Base-by-base conservation (phyloP, 805 yeast species). In the Sugiyamaella lignohabitans region DNA sequence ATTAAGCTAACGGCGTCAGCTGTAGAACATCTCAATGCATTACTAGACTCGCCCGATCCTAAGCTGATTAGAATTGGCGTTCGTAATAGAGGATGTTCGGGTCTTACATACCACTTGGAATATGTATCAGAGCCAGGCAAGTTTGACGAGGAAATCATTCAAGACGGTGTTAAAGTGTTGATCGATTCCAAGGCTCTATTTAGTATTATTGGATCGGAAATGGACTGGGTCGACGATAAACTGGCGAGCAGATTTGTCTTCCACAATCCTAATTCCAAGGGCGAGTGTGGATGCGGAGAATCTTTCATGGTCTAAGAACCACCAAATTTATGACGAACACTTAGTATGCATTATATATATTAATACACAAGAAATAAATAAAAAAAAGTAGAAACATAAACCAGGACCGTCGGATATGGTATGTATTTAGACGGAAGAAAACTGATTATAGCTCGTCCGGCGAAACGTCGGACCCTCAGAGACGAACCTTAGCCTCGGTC, bases 201-300 rank as follows among this genome's bases (percentile, higher is more conserved):
- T 65, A 83, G 94, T 56, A 89, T 93, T 39, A 95, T 93, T 49
- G 98, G 98, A 0, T 84, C 95, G 4, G 95, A 89, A 66, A 93
- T 93, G 98, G 98, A 93, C 67, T 93, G 96, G 96, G 73, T 87
- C 42, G 98, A 93, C 61, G 96, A 93, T 60, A 89, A 87, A 64
- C 71, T 93, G 53, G 77, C 88, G 27, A 81, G 93, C 11, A 78
- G 94, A 59, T 93, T 93, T 63, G 87, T 93, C 17, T 93, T 93
- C 73, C 83, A 76, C 62, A 93, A 93, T 65, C 98, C 98, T 53
- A 93, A 93, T 68, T 84, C 95, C 35, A 93, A 91, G 70, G 98
- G 98, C 27, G 86, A 95, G 42, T 93, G 98, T 68, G 98, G 98
- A 10, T 93, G 98, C 66, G 98, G 98, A 46, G 98, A 93, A 70